Evolutionary conservation across 495 filamentous ascomycete species (phyloP).

Genomic region (Cudoniella acicularis): DNA sequence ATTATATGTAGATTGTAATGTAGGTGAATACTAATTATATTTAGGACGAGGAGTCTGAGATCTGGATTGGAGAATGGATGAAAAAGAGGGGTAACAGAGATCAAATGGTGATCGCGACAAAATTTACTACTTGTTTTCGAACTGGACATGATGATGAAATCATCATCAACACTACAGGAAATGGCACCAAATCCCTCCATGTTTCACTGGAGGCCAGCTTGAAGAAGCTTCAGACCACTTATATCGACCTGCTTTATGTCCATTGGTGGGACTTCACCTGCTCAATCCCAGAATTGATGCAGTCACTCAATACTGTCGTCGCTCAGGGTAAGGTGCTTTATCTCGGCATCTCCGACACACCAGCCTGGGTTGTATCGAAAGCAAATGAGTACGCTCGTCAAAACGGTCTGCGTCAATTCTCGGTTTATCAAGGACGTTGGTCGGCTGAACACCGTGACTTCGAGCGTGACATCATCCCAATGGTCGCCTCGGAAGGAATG

Average conservation of each 20-base stretch:
- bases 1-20: no score
- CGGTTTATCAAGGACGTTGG: slow-evolving; percentile 66
- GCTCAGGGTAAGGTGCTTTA: slow-evolving; percentile 63
- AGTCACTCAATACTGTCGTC: slow-evolving; percentile 58
- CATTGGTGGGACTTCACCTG: slow-evolving; percentile 62
- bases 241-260: slow-evolving; percentile 61
- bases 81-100: slow-evolving; percentile 44
- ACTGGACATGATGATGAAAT: slow-evolving; percentile 37
- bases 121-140: slow-evolving; percentile 54
- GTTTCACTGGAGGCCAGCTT: slow-evolving; percentile 50
- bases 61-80: slow-evolving; percentile 79
- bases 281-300: slow-evolving; percentile 66
- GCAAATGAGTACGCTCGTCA: slow-evolving; percentile 65
- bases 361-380: slow-evolving; percentile 66
- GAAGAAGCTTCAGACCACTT: slow-evolving; percentile 58
- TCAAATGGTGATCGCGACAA: slow-evolving; percentile 67
- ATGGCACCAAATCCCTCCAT: slow-evolving; percentile 55
- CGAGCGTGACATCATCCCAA: slow-evolving; percentile 68
- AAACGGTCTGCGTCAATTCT: slow-evolving; percentile 61
- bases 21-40: no score
- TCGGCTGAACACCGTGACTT: slow-evolving; percentile 58
- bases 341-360: slow-evolving; percentile 64
- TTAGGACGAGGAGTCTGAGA: slow-evolving; percentile 64
- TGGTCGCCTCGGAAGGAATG: slow-evolving; percentile 67
- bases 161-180: slow-evolving; percentile 56